Conservation (phyloP, 352 stramenopile species). For the Globisporangium sylvaticum region DNA sequence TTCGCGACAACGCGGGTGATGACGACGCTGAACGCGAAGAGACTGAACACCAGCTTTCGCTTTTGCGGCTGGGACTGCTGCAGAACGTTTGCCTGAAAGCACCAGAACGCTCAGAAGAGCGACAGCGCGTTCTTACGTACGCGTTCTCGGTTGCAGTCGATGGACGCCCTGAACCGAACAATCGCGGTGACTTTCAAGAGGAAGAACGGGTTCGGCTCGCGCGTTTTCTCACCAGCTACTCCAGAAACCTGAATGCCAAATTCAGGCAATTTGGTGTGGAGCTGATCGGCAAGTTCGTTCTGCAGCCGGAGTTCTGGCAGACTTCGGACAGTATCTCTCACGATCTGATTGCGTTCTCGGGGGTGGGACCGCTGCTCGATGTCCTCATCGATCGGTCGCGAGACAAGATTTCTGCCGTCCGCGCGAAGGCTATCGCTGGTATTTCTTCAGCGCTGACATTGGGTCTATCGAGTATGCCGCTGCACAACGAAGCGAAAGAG, state of each 20-base stretch:
- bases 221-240: constrained; percentile 75
- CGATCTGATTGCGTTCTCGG: constrained; percentile 42
- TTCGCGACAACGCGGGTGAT: constrained; percentile 9
- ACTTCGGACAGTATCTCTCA: constrained; percentile 19
- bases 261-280: constrained; percentile 83
- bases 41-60: constrained; percentile 32
- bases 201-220: constrained; percentile 56
- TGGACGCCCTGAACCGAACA: constrained; percentile 8
- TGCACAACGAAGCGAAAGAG: constrained; percentile 1
- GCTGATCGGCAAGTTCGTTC: constrained; percentile 55
- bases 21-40: constrained; percentile 32
- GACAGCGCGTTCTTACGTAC: constrained; percentile 59
- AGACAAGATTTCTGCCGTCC: constrained; percentile 77
- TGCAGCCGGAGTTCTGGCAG: constrained; percentile 61
- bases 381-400: constrained; percentile 68
- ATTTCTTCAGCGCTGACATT: constrained; percentile 62
- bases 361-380: constrained; percentile 54
- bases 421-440: constrained; percentile 75
- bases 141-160: constrained; percentile 40
- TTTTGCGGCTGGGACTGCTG: constrained; percentile 49
- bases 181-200: constrained; percentile 29
- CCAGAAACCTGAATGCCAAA: constrained; percentile 64
- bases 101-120: constrained; percentile 66
- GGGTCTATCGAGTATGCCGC: constrained; percentile 35
- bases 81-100: constrained; percentile 79